Evolutionary conservation across 169 alveolate species (phyloP), one percentile per base, ranked within the genome.

Genomic region (Theileria annulata): DNA sequence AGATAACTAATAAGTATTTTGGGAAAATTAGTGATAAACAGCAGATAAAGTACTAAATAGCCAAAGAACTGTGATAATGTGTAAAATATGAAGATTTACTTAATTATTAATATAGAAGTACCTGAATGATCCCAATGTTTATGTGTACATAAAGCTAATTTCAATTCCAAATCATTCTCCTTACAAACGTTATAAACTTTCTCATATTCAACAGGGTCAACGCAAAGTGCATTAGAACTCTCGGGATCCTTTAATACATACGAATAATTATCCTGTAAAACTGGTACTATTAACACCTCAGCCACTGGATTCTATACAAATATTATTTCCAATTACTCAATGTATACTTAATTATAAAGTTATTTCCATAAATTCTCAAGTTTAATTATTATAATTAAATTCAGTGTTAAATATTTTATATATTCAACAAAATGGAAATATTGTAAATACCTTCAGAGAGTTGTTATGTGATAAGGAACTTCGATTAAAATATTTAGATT

Each of bases 101-200:
- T n/a, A n/a, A n/a, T n/a, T n/a, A n/a, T n/a, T n/a, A n/a, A n/a
- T n/a, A n/a, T n/a, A n/a, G n/a, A n/a, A n/a, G 0, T 47, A 75
- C 83, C 90, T 42, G 87, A 77, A 67, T 84, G 90, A 68, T 84
- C 90, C 69, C 75, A 64, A 30, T 84, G 90, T 71, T 84, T 84
- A 78, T 84, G 90, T 19, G 90, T 84, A 80, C 90, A 84, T 8
- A 84, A 51, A 21, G 28, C 76, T 0, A 72, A 63, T 15, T 51
- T n/a, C 3, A 77, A 54, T 3, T 28, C 27, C 23, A 77, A n/a
- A 12, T 51, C 28, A 19, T 42, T 10, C 37, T 71, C 48, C 12
- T 37, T n/a, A 10, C 77, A 68, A 0, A 70, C 83, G 25, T 25
- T 17, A 6, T 59, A 28, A 19, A 84, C 85, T 37, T 59, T 84